Evolutionary conservation across 441 rosid genomes (phyloP).

Genomic region (Melastoma candidum): DNA sequence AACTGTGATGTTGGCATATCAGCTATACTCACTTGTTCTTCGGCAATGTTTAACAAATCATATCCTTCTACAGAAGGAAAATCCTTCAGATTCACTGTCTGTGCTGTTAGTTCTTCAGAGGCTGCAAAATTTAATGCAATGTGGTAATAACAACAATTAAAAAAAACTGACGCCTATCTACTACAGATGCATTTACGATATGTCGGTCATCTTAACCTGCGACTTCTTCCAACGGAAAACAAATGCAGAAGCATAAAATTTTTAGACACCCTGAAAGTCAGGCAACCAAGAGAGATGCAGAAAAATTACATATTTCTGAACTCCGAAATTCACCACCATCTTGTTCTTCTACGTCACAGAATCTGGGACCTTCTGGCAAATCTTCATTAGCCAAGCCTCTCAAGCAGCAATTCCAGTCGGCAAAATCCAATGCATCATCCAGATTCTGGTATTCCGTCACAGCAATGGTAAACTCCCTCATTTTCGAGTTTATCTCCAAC

Average conservation of each 20-base stretch:
- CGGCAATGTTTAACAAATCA: constrained; percentile 33
- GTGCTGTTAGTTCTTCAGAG: constrained; percentile 23
- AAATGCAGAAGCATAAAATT: too few relatives aligned
- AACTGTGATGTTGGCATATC: too few relatives aligned
- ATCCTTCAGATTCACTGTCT: constrained; percentile 29
- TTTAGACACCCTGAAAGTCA: background rate
- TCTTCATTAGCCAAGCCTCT: constrained; percentile 17
- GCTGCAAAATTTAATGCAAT: constrained; percentile 19
- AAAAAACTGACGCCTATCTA: too few relatives aligned
- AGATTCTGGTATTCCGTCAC: constrained; percentile 39
- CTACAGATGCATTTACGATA: too few relatives aligned
- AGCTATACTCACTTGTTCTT: constrained; percentile 39
- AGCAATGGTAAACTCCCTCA: constrained; percentile 51
- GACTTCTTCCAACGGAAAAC: too few relatives aligned
- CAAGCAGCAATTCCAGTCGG: constrained; percentile 15
- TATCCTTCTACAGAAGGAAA: constrained; percentile 30
- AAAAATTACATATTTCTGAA: constrained; percentile 30
- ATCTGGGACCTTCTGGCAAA: constrained; percentile 21
- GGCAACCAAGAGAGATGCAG: constrained; percentile 6
- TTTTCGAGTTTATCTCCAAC: constrained; percentile 37
- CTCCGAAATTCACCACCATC: constrained; percentile 27
- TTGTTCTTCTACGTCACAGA: constrained; percentile 25
- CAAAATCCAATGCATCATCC: constrained; percentile 32
- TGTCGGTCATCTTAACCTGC: too few relatives aligned
- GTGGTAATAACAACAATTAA: too few relatives aligned